Evolutionary conservation across 306 rosid species (phyloP).

Genomic region (Cucurbita maxima): DNA sequence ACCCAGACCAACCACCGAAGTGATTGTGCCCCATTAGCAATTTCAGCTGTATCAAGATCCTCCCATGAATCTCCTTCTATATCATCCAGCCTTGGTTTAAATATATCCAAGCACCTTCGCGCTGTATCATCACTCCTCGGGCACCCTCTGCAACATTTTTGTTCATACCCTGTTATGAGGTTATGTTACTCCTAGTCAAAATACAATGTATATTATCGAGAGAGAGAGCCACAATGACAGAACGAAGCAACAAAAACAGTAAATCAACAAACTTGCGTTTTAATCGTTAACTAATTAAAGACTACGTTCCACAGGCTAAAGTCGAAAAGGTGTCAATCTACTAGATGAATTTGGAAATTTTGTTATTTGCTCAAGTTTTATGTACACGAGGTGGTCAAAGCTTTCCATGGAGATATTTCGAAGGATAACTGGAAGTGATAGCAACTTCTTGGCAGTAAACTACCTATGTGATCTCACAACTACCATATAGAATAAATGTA

Average conservation of each 20-base stretch:
- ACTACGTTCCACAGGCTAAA: neutral
- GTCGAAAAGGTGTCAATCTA: neutral
- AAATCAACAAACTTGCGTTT: neutral
- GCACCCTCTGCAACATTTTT: slow-evolving; percentile 79
- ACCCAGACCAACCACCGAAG: slow-evolving; percentile 93
- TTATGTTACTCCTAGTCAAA: slow-evolving; percentile 36
- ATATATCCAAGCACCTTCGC: slow-evolving; percentile 63
- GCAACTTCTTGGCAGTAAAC: neutral
- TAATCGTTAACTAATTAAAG: neutral
- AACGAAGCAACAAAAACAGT: neutral
- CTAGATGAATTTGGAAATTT: neutral
- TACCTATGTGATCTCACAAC: neutral
- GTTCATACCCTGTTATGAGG: slow-evolving; percentile 57
- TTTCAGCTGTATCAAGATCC: slow-evolving; percentile 57
- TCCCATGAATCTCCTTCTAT: slow-evolving; percentile 89
- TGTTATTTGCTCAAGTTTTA: neutral
- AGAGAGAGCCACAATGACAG: neutral
- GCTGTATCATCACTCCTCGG: slow-evolving; percentile 59
- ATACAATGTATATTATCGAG: neutral
- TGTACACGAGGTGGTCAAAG: neutral
- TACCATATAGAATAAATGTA: neutral
- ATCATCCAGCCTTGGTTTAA: slow-evolving; percentile 59
- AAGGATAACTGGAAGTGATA: neutral
- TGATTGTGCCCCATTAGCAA: slow-evolving; percentile 51
- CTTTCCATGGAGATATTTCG: neutral